phyloP scores from a whole-genome alignment of 2,329 filamentous ascomycete species.

The Pseudogymnoascus sp. region DNA sequence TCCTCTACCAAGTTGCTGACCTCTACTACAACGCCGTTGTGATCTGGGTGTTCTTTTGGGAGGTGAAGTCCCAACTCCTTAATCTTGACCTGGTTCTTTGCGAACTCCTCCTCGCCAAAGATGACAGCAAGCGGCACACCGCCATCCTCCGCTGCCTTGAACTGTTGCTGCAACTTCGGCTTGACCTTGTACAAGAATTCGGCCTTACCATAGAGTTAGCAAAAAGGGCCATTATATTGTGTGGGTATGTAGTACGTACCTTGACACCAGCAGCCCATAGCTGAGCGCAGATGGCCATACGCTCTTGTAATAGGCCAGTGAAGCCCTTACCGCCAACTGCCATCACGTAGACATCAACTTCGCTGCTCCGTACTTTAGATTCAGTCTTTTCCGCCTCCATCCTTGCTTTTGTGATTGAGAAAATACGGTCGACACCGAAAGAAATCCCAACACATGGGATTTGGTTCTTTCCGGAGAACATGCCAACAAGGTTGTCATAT shows the following conservation, averaged over 20 bases:
- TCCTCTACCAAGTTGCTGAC: constrained; percentile 55
- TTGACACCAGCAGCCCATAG: constrained; percentile 87
- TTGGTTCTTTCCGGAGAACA: constrained; percentile 79
- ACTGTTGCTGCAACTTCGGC: constrained; percentile 80
- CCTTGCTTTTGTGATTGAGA: constrained; percentile 78
- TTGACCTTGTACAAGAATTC: constrained; percentile 88
- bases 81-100: constrained; percentile 73
- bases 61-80: constrained; percentile 69
- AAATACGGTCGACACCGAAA: constrained; percentile 92
- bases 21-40: constrained; percentile 72
- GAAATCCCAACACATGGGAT: constrained; percentile 90
- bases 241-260: constrained; percentile 33
- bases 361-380: constrained; percentile 54
- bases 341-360: constrained; percentile 91
- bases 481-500: constrained; percentile 88
- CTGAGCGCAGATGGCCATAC: constrained; percentile 67
- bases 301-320: constrained; percentile 70
- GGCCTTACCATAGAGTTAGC: constrained; percentile 39
- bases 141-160: constrained; percentile 76
- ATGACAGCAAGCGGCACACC: constrained; percentile 82
- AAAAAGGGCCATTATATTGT: not conserved
- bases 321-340: constrained; percentile 84
- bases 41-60: constrained; percentile 74
- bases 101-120: constrained; percentile 82
- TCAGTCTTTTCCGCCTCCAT: constrained; percentile 53